A percentile compares a stretch with the other conserved stretches of the same genome.
Conservation (phyloP, 352 stramenopile genomes). For the Phytophthora sojae region DNA sequence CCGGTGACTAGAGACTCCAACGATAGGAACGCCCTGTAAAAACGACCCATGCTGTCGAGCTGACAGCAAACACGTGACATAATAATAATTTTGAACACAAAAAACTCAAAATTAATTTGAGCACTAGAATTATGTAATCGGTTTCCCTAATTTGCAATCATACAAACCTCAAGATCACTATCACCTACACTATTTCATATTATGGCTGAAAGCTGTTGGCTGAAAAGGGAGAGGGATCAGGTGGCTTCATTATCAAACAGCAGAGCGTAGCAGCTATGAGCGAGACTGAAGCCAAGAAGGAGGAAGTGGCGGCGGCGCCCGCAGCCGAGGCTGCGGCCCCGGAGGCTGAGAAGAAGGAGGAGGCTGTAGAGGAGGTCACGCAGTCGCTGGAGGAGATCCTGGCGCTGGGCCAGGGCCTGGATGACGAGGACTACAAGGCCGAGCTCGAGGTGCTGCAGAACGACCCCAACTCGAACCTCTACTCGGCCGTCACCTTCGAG, state of each 20-base stretch:
- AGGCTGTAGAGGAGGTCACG: conserved; percentile 71
- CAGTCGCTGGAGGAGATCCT: conserved; percentile 85
- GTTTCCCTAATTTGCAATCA: not conserved
- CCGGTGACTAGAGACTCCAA: too few relatives aligned
- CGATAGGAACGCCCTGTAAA: too few relatives aligned
- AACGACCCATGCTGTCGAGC: too few relatives aligned
- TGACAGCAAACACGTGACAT: too few relatives aligned
- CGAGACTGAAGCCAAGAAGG: conserved; percentile 33
- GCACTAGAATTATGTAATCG: too few relatives aligned
- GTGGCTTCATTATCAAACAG: conserved; percentile 25
- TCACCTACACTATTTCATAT: not conserved
- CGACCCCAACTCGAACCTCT: conserved; percentile 86
- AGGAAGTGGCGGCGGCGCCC: conserved; percentile 13
- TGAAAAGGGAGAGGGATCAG: conserved; percentile 15
- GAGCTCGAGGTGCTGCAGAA: conserved; percentile 87
- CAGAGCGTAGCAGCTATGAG: conserved; percentile 22
- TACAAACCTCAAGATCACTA: not conserved
- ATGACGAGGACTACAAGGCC: conserved; percentile 90
- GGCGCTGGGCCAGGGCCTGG: conserved; percentile 82
- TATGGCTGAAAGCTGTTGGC: conserved; percentile 13
- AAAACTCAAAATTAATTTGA: too few relatives aligned
- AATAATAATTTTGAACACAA: too few relatives aligned
- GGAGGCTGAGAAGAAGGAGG: conserved; percentile 19
- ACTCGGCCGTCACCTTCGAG: conserved; percentile 87
- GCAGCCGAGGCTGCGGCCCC: not conserved